Evolutionary conservation across 192 early-diverging fungal species (phyloP).

Genomic region (Coemansia sp.): DNA sequence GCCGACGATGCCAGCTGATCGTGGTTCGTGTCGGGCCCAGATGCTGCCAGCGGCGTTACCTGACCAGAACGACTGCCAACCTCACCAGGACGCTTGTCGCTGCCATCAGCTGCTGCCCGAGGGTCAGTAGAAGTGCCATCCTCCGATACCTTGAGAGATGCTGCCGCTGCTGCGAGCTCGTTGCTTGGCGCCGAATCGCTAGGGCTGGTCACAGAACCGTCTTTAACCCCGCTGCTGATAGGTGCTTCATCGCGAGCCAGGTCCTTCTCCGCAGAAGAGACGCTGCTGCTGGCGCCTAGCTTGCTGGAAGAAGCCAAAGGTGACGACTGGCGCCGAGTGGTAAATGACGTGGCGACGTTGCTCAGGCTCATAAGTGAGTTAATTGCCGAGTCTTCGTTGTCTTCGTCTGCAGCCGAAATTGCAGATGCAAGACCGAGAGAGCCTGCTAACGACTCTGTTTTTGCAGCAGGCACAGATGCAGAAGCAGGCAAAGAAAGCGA

Average conservation of each 20-base stretch:
- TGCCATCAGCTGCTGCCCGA: constrained; percentile 5
- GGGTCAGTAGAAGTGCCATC: constrained; percentile 9
- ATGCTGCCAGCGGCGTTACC: background rate
- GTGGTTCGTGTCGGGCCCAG: background rate
- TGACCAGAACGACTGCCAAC: background rate
- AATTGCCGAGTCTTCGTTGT: constrained; percentile 52
- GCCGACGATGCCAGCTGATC: constrained; percentile 3
- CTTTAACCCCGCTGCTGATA: background rate
- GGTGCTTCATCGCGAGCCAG: background rate
- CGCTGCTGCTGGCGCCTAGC: constrained; percentile 16
- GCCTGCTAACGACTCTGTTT: background rate
- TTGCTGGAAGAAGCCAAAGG: constrained; percentile 19
- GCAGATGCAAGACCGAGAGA: constrained; percentile 32
- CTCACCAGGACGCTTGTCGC: background rate
- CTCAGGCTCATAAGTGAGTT: constrained; percentile 56
- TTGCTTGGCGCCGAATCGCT: constrained; percentile 9
- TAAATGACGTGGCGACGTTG: constrained; percentile 45
- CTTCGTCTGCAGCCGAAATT: constrained; percentile 32
- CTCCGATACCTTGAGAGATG: constrained; percentile 10
- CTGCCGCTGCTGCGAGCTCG: constrained; percentile 10
- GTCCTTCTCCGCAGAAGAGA: constrained; percentile 1
- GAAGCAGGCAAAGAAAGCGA: background rate
- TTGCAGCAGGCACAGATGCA: background rate
- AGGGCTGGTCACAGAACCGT: constrained; percentile 8
- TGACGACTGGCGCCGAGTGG: constrained; percentile 32